Conservation (phyloP, 2,329 filamentous ascomycete species). For the Orbilia blumenaviensis region DNA sequence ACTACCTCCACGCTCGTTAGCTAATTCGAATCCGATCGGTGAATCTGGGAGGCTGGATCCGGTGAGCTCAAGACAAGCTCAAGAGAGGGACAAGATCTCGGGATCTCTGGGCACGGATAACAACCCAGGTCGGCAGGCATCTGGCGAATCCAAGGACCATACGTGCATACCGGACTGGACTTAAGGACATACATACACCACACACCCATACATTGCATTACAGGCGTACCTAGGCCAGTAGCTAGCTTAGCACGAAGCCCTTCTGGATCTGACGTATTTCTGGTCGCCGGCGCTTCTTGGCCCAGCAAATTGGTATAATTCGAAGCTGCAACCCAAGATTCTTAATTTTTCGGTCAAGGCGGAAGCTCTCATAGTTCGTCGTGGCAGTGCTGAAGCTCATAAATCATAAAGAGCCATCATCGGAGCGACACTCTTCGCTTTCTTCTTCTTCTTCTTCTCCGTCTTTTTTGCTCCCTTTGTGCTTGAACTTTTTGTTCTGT, state of each 20-base stretch:
- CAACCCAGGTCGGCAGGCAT: conserved; percentile 1
- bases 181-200: too few species aligned
- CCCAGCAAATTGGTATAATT: conserved; percentile 15
- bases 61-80: conserved; percentile 26
- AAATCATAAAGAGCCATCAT: not conserved
- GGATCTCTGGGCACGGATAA: conserved; percentile 39
- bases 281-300: conserved; percentile 19
- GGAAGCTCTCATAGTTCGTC: conserved; percentile 9
- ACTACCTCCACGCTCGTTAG: conserved; percentile 14
- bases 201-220: too few species aligned
- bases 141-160: not conserved
- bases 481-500: not conserved
- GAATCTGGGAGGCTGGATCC: conserved; percentile 18
- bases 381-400: conserved; percentile 18
- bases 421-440: not conserved
- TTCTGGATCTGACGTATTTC: conserved; percentile 39
- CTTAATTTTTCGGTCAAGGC: conserved; percentile 27
- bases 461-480: not conserved
- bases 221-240: too few species aligned
- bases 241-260: too few species aligned
- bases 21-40: conserved; percentile 14
- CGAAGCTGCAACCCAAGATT: conserved; percentile 21
- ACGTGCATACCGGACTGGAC: not conserved
- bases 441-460: not conserved
- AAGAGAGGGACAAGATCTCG: conserved; percentile 43